Base-by-base conservation (phyloP, 2,329 filamentous ascomycete genomes). In the Metarhizium brunneum region DNA sequence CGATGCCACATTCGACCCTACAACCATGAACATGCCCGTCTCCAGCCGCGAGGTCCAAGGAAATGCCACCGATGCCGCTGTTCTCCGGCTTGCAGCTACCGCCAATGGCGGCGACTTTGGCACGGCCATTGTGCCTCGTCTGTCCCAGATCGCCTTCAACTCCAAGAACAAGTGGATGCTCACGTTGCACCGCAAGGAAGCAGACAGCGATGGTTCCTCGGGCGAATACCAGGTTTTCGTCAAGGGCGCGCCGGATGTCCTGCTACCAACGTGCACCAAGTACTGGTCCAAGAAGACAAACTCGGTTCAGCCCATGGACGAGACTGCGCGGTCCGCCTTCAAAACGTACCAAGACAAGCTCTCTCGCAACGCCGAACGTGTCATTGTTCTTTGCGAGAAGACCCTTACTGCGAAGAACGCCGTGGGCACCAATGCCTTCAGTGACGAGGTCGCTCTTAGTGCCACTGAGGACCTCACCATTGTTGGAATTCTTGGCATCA, bases 201-300 rank as follows among this genome's bases (percentile, higher is more conserved):
- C 69, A 13, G 58, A 63, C 13, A 59, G 60, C 5, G 57, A 65
- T 47, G 56, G 61, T 1, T 55, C 58, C 1, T 48, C 55, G 13
- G 62, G 59, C 8, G 49, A 64, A 11, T 76, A 74, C 54, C 70
- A 74, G 32, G 67, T 79, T 5, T 75, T 76, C 56, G 72, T 81
- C 61, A 81, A 81, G 65, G 78, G 78, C 36, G 78, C 78, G 0
- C 78, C 78, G 0, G 78, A 81, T 59, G 77, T 81, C 18, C 68
- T 81, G 0, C 59, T 74, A 5, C 61, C 65, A 0, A 64, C 65
- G 2, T 73, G 70, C 49, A 68, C 68, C 1, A 62, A 62, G 38
- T 73, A 68, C 59, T 72, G 69, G 68, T 70, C 70, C 0, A 57
- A 56, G 3, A 63, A 64, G 51, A 59, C 62, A 30, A 66, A 68